A percentile compares a stretch with the other conserved stretches of the same genome.
Evolutionary conservation across 176 grass and related monocot genomes (phyloP).

Genomic region (Musa acuminata): DNA sequence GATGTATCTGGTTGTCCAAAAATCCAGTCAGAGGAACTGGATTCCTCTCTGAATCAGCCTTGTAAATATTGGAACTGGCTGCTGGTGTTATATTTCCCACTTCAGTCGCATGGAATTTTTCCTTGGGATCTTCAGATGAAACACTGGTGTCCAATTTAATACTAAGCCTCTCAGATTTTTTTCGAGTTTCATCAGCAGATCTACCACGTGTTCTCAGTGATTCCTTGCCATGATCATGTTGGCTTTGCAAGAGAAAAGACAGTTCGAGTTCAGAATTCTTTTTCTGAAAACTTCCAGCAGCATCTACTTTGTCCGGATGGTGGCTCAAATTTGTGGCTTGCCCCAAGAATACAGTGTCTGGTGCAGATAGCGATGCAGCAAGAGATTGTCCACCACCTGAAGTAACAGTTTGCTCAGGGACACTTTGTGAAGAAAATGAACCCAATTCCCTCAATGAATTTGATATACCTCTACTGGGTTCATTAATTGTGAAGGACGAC

Average conservation of each 20-base stretch:
- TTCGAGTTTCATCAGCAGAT: background rate
- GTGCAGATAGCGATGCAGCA: background rate
- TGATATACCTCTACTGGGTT: background rate
- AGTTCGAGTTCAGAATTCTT: background rate
- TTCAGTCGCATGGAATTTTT: background rate
- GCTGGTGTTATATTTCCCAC: background rate
- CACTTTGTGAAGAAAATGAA: background rate
- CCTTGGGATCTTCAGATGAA: background rate
- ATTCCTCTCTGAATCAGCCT: background rate
- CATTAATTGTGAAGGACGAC: background rate
- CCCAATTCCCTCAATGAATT: conserved; percentile 3
- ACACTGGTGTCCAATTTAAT: background rate
- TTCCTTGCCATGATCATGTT: background rate
- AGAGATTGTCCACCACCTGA: background rate
- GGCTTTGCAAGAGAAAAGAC: background rate
- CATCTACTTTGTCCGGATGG: background rate
- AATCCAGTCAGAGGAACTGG: background rate
- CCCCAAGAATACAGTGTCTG: background rate
- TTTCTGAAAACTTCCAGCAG: background rate
- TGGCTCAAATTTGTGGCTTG: conserved; percentile 22
- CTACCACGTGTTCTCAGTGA: background rate
- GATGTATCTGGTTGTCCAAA: background rate
- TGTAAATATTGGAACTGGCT: background rate
- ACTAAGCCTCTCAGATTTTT: background rate
- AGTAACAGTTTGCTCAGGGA: background rate